Evolutionary conservation across 768 basidiomycete genomes (phyloP), one percentile per base, ranked within the genome.

Genomic region (Solioccasus polychromus): DNA sequence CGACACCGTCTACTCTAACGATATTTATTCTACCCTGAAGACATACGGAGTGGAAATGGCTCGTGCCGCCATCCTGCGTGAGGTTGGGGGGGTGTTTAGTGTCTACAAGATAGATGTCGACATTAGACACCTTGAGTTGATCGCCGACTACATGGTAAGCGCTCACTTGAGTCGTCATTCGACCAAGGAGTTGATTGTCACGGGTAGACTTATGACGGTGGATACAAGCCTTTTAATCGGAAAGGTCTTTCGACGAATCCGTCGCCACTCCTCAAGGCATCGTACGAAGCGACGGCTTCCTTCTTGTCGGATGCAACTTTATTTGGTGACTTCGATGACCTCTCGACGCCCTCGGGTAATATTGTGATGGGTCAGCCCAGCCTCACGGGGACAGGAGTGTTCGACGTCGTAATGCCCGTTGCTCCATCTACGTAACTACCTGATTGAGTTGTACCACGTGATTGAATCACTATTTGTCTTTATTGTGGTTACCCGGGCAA

Each of bases 1-100:
- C 34, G 76, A 92, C 59, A 77, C 79, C 20, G 80, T 97, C 45
- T 89, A 89, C 54, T 94, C 95, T 18, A 99, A 98, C 69, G 93
- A 98, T 59, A 89, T 99, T 47, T 90, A 91, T 59, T 86, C 94
- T 14, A 83, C 92, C 41, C 71, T 97, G 31, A 81, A 81, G 58
- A 88, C 92, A 0, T 98, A 97, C 63, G 96, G 96, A 28, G 94
- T 99, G 10, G 96, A 99, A 70, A 93, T 94, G 73, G 96, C 94
- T 22, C 83, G 96, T 19, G 80, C 85, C 11, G 82, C 88, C 8
- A 95, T 99, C 62, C 76, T 99, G 54, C 79, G 78, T 41, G 96
- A 99, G 68, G 88, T 99, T 70, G 78, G 85, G 39, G 83, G 82
- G 17, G 92, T 99, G 34, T 99, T 99, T 67, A 84, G 81, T 6